Conservation (phyloP, 2,329 filamentous ascomycete genomes). For the Aureobasidium sp. region DNA sequence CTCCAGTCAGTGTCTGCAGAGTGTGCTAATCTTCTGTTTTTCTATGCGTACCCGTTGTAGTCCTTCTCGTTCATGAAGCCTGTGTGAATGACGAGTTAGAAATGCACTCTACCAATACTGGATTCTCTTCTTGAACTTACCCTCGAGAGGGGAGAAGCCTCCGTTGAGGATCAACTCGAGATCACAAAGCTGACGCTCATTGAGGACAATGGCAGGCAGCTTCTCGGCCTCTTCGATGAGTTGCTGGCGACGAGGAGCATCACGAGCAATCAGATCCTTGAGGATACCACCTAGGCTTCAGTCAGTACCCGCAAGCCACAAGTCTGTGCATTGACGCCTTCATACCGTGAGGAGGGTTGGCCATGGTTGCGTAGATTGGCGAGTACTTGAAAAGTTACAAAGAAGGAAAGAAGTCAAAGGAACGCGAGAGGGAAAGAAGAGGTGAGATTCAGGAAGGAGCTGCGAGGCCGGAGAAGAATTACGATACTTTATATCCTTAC, state of each 20-base stretch:
- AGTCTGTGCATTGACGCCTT: constrained; percentile 6
- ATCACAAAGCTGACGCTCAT: constrained; percentile 94
- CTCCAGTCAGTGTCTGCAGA: constrained; percentile 22
- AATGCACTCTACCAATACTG: too few species aligned
- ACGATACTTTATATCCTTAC: constrained; percentile 2
- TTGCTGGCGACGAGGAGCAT: constrained; percentile 72
- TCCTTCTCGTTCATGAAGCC: constrained; percentile 97
- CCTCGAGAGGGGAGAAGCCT: constrained; percentile 95
- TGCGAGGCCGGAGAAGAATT: constrained; percentile 1
- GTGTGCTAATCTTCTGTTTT: neutral
- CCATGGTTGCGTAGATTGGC: constrained; percentile 28
- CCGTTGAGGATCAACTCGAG: constrained; percentile 95
- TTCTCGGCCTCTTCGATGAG: constrained; percentile 77
- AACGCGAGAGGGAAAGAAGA: neutral
- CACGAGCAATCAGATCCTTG: constrained; percentile 94
- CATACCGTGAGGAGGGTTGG: constrained; percentile 43
- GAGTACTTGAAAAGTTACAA: neutral
- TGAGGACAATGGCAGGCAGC: constrained; percentile 75
- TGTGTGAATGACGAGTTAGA: constrained; percentile 39
- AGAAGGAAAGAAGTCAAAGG: constrained; percentile 6
- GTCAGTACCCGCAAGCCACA: constrained; percentile 15
- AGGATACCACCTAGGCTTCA: constrained; percentile 65
- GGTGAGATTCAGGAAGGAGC: neutral
- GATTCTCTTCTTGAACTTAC: constrained; percentile 45
- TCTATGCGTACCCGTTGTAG: constrained; percentile 70